Evolutionary conservation across 768 basidiomycete genomes (phyloP).

Genomic region (Infundibulicybe gibba): DNA sequence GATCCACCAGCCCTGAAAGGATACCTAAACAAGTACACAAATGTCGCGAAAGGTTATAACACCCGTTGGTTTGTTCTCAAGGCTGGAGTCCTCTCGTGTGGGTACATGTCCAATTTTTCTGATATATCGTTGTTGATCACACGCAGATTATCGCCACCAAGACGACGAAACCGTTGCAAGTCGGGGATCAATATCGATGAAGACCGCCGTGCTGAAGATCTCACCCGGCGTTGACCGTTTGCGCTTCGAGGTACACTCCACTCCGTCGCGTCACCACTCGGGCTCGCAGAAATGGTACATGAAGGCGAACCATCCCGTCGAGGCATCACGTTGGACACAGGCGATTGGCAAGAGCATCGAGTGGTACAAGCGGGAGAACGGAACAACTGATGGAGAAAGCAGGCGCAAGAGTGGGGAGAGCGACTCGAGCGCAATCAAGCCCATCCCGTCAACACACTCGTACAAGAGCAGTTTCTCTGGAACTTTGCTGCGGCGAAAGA

Average conservation of each 20-base stretch:
- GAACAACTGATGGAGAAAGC: conserved; percentile 16
- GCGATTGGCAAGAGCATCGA: conserved; percentile 74
- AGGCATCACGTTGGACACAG: conserved; percentile 84
- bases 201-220: conserved; percentile 62
- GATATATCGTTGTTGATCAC: conserved; percentile 1
- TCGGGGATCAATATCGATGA: conserved; percentile 87
- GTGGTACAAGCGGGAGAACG: conserved; percentile 48
- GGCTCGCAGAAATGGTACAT: conserved; percentile 75
- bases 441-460: conserved; percentile 17
- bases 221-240: conserved; percentile 50
- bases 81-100: conserved; percentile 77
- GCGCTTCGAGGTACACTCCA: conserved; percentile 80
- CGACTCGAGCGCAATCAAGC: conserved; percentile 34
- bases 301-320: conserved; percentile 83
- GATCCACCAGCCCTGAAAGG: conserved; percentile 68
- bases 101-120: conserved; percentile 32
- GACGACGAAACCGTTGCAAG: conserved; percentile 86
- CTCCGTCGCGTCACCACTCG: conserved; percentile 40
- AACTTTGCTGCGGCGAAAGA: conserved; percentile 7
- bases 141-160: conserved; percentile 78
- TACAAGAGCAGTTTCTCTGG: conserved; percentile 12
- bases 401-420: conserved; percentile 44
- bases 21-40: conserved; percentile 89
- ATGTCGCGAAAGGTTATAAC: conserved; percentile 87
- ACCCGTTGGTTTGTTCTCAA: conserved; percentile 92